phyloP scores from a whole-genome alignment of 2,329 filamentous ascomycete species.

The Byssoonygena ceratinophila region DNA sequence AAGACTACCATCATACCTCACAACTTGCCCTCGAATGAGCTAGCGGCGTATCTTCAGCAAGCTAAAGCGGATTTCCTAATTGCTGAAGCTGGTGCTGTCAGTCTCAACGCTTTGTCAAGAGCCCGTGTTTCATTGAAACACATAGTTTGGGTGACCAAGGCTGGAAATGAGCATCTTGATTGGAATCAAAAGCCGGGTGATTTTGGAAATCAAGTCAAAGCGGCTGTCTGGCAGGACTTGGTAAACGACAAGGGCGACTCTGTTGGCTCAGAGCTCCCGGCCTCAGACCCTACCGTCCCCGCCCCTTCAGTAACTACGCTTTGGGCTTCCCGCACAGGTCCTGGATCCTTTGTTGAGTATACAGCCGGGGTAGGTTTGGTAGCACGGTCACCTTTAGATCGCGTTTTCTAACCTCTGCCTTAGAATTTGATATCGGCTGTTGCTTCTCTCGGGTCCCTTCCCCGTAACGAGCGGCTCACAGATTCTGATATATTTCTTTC shows the following conservation, averaged over 20 bases:
- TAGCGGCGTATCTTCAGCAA: conserved; percentile 61
- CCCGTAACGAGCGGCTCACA: conserved; percentile 60
- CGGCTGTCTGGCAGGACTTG: conserved; percentile 89
- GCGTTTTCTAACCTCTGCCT: conserved; percentile 12
- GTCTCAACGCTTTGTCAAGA: conserved; percentile 61
- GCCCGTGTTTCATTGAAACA: conserved; percentile 61
- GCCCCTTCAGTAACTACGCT: conserved; percentile 38
- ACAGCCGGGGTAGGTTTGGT: conserved; percentile 48
- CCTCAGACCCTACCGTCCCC: conserved; percentile 44
- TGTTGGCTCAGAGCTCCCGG: conserved; percentile 54
- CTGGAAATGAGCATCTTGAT: conserved; percentile 83
- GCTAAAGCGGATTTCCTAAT: conserved; percentile 72
- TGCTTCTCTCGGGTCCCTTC: conserved; percentile 65
- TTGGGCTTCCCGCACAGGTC: conserved; percentile 32
- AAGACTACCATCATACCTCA: conserved; percentile 79
- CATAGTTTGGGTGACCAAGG: conserved; percentile 85
- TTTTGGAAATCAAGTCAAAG: conserved; percentile 61
- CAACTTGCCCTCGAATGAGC: conserved; percentile 57
- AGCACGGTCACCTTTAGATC: not conserved
- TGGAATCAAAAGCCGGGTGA: conserved; percentile 83
- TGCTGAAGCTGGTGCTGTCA: conserved; percentile 75
- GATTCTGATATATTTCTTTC: conserved; percentile 73
- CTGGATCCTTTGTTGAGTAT: conserved; percentile 68
- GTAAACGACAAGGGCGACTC: conserved; percentile 56
- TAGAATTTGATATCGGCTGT: conserved; percentile 80